Evolutionary conservation across 1,139 yeast species (phyloP).

Genomic region (Yamadazyma blattariae): DNA sequence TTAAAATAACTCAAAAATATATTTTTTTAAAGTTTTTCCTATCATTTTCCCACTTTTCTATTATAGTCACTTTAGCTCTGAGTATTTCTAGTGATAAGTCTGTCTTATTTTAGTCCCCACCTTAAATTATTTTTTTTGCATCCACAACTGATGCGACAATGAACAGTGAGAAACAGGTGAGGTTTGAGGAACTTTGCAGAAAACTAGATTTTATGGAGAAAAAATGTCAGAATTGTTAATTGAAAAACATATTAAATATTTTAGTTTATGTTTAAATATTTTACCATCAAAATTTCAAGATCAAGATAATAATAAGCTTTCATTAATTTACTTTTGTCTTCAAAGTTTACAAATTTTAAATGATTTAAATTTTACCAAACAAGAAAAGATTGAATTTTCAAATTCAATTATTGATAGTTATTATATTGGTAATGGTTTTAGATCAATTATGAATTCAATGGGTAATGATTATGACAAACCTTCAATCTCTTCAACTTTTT

Average conservation of each 20-base stretch:
- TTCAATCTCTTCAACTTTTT: slow-evolving; percentile 66
- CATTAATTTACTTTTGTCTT: slow-evolving; percentile 65
- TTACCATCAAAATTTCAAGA: slow-evolving; percentile 50
- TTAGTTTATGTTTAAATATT: slow-evolving; percentile 46
- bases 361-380: slow-evolving; percentile 25
- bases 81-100: too few species aligned
- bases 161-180: too few species aligned
- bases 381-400: slow-evolving; percentile 29
- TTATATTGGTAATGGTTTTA: slow-evolving; percentile 42
- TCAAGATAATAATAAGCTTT: slow-evolving; percentile 65
- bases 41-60: too few species aligned
- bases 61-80: too few species aligned
- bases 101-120: too few species aligned
- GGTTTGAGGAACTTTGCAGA: too few species aligned
- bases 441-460: slow-evolving; percentile 43
- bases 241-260: slow-evolving; percentile 48
- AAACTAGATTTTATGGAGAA: too few species aligned
- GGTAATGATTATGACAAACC: slow-evolving; percentile 50
- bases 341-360: slow-evolving; percentile 58
- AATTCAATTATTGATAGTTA: slow-evolving; percentile 50
- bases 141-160: too few species aligned
- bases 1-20: too few species aligned
- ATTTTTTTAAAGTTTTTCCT: too few species aligned
- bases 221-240: slow-evolving; percentile 13
- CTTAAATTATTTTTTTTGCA: too few species aligned